phyloP scores from a whole-genome alignment of 2,329 filamentous ascomycete genomes.

The Arthrobotrys sphaeroides region DNA sequence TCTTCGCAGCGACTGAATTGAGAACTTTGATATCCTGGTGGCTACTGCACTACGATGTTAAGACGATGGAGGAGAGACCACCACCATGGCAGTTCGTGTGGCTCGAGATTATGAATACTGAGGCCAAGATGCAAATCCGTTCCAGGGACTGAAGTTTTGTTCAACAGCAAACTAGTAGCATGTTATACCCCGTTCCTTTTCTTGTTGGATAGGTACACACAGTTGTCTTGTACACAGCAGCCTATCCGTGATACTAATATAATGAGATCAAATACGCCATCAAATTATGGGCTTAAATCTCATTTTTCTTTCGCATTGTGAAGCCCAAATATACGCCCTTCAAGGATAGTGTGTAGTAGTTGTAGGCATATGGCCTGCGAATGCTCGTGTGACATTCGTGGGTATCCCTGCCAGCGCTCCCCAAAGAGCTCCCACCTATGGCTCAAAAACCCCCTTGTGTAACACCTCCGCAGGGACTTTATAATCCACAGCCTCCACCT shows the following conservation, averaged over 20 bases:
- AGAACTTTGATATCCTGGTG: slow-evolving; percentile 44
- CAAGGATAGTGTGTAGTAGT: too few relatives aligned
- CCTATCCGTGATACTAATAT: too few relatives aligned
- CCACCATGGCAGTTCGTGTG: slow-evolving; percentile 23
- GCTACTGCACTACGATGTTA: slow-evolving; percentile 45
- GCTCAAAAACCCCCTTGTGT: slow-evolving; percentile 24
- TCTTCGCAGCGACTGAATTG: slow-evolving; percentile 42
- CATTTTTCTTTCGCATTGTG: too few relatives aligned
- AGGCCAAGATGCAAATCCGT: slow-evolving; percentile 40
- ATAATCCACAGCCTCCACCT: slow-evolving; percentile 58
- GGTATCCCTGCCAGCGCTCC: neutral
- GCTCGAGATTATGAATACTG: slow-evolving; percentile 43
- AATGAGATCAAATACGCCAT: too few relatives aligned
- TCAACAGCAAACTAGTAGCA: neutral
- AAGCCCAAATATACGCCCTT: too few relatives aligned
- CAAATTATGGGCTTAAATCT: too few relatives aligned
- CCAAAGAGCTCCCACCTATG: slow-evolving; percentile 10
- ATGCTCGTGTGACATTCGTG: slow-evolving; percentile 1
- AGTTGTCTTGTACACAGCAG: too few relatives aligned
- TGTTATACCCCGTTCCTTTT: neutral
- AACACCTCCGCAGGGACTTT: slow-evolving; percentile 4
- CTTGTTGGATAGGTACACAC: too few relatives aligned
- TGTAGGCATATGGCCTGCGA: neutral
- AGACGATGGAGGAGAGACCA: slow-evolving; percentile 28
- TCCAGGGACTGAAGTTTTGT: neutral